Evolutionary conservation across 805 yeast species (phyloP).

Genomic region (Schwanniomyces occidentalis): DNA sequence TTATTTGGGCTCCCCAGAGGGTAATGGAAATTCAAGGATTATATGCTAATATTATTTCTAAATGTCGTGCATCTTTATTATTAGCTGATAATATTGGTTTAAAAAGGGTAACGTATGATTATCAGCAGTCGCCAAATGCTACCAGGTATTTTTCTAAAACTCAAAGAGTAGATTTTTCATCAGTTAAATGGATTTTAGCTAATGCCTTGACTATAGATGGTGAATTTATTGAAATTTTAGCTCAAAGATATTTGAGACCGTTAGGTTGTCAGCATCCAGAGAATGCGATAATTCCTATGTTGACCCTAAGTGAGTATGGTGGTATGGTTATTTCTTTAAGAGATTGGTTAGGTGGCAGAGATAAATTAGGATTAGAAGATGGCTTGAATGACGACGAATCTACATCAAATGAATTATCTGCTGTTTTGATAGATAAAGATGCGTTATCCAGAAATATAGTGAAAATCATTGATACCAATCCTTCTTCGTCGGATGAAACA

Average conservation of each 20-base stretch:
- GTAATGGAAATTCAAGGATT: slow-evolving; percentile 80
- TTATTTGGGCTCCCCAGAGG: slow-evolving; percentile 75
- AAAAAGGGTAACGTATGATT: slow-evolving; percentile 89
- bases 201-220: slow-evolving; percentile 89
- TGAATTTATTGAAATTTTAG: slow-evolving; percentile 84
- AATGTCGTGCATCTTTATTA: slow-evolving; percentile 67
- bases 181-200: slow-evolving; percentile 86
- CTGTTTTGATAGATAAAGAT: slow-evolving; percentile 69
- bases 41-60: slow-evolving; percentile 77
- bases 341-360: slow-evolving; percentile 82
- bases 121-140: slow-evolving; percentile 83
- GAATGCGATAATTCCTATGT: slow-evolving; percentile 81
- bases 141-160: slow-evolving; percentile 79
- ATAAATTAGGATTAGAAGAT: slow-evolving; percentile 52
- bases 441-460: slow-evolving; percentile 73
- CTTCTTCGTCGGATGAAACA: slow-evolving; percentile 48
- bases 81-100: slow-evolving; percentile 86
- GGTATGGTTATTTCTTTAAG: slow-evolving; percentile 92
- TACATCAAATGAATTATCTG: slow-evolving; percentile 48
- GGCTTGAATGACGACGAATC: slow-evolving; percentile 32
- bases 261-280: slow-evolving; percentile 79
- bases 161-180: slow-evolving; percentile 71
- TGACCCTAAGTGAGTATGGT: slow-evolving; percentile 89
- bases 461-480: slow-evolving; percentile 60
- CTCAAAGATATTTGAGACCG: slow-evolving; percentile 89